Percentiles rank a stretch among this genome's conserved stretches.
Evolutionary conservation across 2,329 filamentous ascomycete species (phyloP).

Genomic region (Phaeosphaeriaceae sp.): DNA sequence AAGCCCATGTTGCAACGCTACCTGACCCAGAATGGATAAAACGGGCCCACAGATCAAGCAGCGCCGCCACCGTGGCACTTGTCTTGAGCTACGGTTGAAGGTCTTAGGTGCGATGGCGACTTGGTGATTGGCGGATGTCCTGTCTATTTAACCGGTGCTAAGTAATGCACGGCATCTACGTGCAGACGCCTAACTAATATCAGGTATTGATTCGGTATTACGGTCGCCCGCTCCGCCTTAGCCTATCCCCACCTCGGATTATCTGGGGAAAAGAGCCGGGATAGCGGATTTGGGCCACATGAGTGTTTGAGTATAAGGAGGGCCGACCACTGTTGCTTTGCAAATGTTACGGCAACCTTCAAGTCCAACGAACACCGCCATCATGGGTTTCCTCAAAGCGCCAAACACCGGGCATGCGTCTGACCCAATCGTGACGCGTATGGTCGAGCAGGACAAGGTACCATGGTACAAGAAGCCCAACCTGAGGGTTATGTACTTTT

Average conservation of each 20-base stretch:
- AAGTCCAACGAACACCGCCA: constrained; percentile 18
- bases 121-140: constrained; percentile 28
- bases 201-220: constrained; percentile 33
- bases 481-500: constrained; percentile 47
- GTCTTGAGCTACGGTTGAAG: constrained; percentile 12
- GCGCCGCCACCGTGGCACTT: constrained; percentile 8
- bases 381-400: constrained; percentile 35
- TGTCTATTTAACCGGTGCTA: constrained; percentile 35
- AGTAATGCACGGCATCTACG: constrained; percentile 16
- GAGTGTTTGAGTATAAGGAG: constrained; percentile 30
- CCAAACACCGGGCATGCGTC: constrained; percentile 18
- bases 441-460: constrained; percentile 51
- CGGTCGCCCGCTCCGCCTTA: constrained; percentile 33
- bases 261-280: constrained; percentile 36
- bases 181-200: constrained; percentile 32
- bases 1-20: constrained; percentile 21
- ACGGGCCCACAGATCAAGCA: constrained; percentile 1
- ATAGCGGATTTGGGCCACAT: constrained; percentile 8
- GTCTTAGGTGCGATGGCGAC: constrained; percentile 18
- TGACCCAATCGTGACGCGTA: constrained; percentile 53
- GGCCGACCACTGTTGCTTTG: constrained; percentile 12
- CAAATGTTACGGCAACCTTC: constrained; percentile 16
- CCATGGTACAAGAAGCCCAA: constrained; percentile 53
- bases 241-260: constrained; percentile 16
- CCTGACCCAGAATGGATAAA: constrained; percentile 14